Evolutionary conservation across 331 rosid genomes (phyloP), one percentile per base, ranked within the genome.

Genomic region (Phaseolus coccineus): DNA sequence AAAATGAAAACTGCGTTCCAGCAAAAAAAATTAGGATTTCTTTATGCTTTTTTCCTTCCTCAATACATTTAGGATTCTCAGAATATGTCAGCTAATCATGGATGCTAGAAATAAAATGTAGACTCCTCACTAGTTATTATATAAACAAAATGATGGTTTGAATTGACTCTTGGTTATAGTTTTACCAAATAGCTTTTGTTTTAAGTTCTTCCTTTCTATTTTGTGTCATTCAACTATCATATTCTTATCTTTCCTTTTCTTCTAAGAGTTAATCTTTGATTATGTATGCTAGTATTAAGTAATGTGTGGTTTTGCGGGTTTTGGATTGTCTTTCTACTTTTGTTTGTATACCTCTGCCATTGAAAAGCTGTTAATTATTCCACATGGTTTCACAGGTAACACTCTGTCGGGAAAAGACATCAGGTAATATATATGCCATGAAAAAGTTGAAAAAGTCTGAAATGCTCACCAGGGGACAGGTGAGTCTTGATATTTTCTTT

Each of bases 381-480:
- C 64, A 33, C 19, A n/a, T 73, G 78, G 35, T 61, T 81, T 84
- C 76, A 65, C 88, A 94, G 98, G 97, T 94, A 71, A 86, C 91
- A 80, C 86, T 94, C 30, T 88, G 93, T 37, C 89, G 87, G 33
- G 98, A 94, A 86, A 92, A 94, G 87, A 91, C 84, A 89, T 87
- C 98, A 15, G 98, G 98, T 73, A 85, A 80, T 73, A 92, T 92
- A 65, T 94, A 86, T 83, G 98, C 98, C 77, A 94, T 94, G 98
- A 94, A 94, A 85, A 94, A 94, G 86, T 83, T 94, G 87, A 94
- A 88, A 78, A 94, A 94, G 86, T 94, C 97, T 37, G 98, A 94
- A 92, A 94, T 94, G 98, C 95, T 94, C 82, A 92, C 94, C 80
- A 87, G 98, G 84, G 98, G 98, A 50, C 98, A 94, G 94, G 98